phyloP scores from a whole-genome alignment of 768 basidiomycete species.

The Leccinum aurantiacum region DNA sequence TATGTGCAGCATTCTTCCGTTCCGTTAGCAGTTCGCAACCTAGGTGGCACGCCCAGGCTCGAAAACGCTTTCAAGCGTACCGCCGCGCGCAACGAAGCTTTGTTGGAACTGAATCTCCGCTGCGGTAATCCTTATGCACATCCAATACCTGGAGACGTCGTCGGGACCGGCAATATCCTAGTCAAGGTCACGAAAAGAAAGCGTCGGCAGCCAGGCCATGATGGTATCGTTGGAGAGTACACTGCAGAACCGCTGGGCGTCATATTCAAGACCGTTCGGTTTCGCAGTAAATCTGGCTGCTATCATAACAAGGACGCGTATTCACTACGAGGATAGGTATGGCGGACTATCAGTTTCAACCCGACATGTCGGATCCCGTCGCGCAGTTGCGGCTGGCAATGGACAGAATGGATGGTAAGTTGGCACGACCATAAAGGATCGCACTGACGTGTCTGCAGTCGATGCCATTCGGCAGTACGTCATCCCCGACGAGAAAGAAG shows the following conservation, averaged over 20 bases:
- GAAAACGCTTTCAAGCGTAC: slow-evolving; percentile 76
- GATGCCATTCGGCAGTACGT: slow-evolving; percentile 68
- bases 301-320: background rate
- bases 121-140: slow-evolving; percentile 78
- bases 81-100: slow-evolving; percentile 56
- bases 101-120: slow-evolving; percentile 76
- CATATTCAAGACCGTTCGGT: slow-evolving; percentile 81
- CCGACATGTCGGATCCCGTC: slow-evolving; percentile 68
- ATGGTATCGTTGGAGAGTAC: slow-evolving; percentile 60
- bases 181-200: slow-evolving; percentile 80
- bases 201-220: slow-evolving; percentile 40
- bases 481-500: slow-evolving; percentile 68
- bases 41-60: slow-evolving; percentile 70
- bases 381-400: slow-evolving; percentile 69
- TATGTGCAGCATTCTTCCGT: slow-evolving; percentile 68
- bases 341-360: slow-evolving; percentile 91
- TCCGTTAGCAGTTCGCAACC: slow-evolving; percentile 56
- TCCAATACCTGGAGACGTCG: slow-evolving; percentile 79
- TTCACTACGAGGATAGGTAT: slow-evolving; percentile 57
- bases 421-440: background rate
- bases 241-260: slow-evolving; percentile 71
- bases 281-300: slow-evolving; percentile 68
- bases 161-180: slow-evolving; percentile 76
- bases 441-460: slow-evolving; percentile 44
- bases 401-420: slow-evolving; percentile 78